Evolutionary conservation across 2,329 filamentous ascomycete species (phyloP).

Genomic region (Botrytis fabae): DNA sequence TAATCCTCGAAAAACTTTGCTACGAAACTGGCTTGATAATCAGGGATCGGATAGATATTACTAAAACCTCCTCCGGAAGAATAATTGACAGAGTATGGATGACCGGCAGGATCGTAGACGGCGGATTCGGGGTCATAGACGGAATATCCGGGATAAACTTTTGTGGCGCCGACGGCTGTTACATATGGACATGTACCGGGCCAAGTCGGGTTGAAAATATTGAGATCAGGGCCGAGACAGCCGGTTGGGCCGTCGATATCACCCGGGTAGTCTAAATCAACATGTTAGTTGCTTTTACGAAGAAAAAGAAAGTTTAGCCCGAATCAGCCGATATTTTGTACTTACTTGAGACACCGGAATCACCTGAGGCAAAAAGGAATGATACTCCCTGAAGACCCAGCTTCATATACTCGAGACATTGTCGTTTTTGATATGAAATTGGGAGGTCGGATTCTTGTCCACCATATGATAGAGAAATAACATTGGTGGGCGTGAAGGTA

Average conservation of each 20-base stretch:
- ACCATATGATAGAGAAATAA: slow-evolving; percentile 56
- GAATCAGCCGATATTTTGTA: neutral
- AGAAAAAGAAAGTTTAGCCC: neutral
- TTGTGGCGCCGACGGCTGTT: slow-evolving; percentile 44
- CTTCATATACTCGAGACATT: slow-evolving; percentile 54
- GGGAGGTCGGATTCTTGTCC: slow-evolving; percentile 54
- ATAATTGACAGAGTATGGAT: slow-evolving; percentile 36
- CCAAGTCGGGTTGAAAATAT: slow-evolving; percentile 49
- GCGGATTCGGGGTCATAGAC: slow-evolving; percentile 39
- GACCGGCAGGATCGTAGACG: slow-evolving; percentile 32
- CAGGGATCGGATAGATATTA: slow-evolving; percentile 48
- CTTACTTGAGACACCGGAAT: slow-evolving; percentile 46
- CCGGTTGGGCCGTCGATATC: slow-evolving; percentile 35
- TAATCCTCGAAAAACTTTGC: slow-evolving; percentile 44
- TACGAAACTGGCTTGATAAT: slow-evolving; percentile 47
- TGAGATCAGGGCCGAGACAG: slow-evolving; percentile 48
- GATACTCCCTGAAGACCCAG: slow-evolving; percentile 50
- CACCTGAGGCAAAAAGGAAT: slow-evolving; percentile 49
- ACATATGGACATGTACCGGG: slow-evolving; percentile 47
- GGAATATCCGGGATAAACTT: slow-evolving; percentile 40
- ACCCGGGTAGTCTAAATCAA: slow-evolving; percentile 25
- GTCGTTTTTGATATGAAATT: slow-evolving; percentile 53
- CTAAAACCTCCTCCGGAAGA: slow-evolving; percentile 49
- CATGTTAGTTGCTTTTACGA: slow-evolving; percentile 11
- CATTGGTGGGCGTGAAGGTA: slow-evolving; percentile 49